These are phyloP conservation scores for Talaromyces proteolyticus DNA, from an alignment of 495 filamentous ascomycete genomes.

Conservation along the genomic window DNA sequence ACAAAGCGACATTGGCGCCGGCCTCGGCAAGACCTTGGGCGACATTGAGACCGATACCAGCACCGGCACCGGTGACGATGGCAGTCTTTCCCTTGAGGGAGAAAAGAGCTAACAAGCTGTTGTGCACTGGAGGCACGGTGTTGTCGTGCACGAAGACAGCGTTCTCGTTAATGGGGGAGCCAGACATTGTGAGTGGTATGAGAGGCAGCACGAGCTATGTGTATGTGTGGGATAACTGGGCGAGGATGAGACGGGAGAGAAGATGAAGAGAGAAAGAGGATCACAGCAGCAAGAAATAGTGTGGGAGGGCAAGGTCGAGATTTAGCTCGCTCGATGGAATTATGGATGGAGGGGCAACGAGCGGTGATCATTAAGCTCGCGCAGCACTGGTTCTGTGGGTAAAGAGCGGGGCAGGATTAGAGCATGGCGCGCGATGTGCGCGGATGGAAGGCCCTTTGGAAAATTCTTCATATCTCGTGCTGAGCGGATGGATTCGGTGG, in stretches of 20 bases:
- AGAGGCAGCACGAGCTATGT: constrained; percentile 2
- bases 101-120: constrained; percentile 70
- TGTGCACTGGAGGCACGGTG: constrained; percentile 52
- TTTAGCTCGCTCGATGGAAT: background rate
- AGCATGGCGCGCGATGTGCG: background rate
- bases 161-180: constrained; percentile 27
- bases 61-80: constrained; percentile 74
- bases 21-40: constrained; percentile 76
- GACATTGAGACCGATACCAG: constrained; percentile 75
- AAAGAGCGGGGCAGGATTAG: background rate
- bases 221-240: no score
- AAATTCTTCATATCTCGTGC: background rate
- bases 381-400: background rate
- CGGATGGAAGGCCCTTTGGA: background rate
- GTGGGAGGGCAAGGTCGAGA: background rate
- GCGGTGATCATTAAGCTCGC: background rate
- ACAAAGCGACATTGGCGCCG: constrained; percentile 82
- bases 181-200: constrained; percentile 22
- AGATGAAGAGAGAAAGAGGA: background rate
- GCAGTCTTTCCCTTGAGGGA: constrained; percentile 79
- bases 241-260: background rate
- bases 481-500: background rate
- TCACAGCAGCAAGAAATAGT: background rate
- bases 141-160: constrained; percentile 56
- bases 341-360: background rate